Evolutionary conservation across 805 yeast genomes (phyloP).

Genomic region (Wickerhamomyces hampshirensis): DNA sequence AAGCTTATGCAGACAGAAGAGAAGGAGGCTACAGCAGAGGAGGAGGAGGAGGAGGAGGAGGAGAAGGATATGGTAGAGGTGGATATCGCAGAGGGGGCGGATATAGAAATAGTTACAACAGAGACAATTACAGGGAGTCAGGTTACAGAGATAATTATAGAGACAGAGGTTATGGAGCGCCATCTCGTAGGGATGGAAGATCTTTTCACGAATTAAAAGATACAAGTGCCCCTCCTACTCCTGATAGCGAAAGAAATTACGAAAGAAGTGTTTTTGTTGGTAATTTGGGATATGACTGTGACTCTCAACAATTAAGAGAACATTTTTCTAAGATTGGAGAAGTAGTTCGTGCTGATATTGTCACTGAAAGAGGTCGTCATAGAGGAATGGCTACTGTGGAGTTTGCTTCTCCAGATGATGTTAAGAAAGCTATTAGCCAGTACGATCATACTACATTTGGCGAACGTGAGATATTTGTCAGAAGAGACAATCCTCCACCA

Average conservation of each 20-base stretch:
- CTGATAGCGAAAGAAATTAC: conserved; percentile 51
- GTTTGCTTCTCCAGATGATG: conserved; percentile 60
- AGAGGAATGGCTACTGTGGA: conserved; percentile 93
- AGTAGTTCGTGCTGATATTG: conserved; percentile 78
- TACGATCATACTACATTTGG: conserved; percentile 59
- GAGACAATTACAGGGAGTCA: too few relatives aligned
- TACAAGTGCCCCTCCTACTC: conserved; percentile 22
- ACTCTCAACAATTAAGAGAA: conserved; percentile 54
- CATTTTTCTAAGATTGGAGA: conserved; percentile 57
- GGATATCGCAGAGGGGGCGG: conserved; percentile 27
- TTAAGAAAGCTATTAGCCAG: conserved; percentile 62
- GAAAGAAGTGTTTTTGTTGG: conserved; percentile 70
- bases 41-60: too few relatives aligned
- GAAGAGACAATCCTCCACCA: conserved; percentile 90
- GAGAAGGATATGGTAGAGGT: too few relatives aligned
- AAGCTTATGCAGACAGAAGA: conserved; percentile 13
- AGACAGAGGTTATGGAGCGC: conserved; percentile 31
- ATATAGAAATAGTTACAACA: too few relatives aligned
- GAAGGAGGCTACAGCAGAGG: too few relatives aligned
- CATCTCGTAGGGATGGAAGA: conserved; percentile 21
- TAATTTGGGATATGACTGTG: conserved; percentile 61
- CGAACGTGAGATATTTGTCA: conserved; percentile 81
- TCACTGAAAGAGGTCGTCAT: conserved; percentile 71
- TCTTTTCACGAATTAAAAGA: conserved; percentile 28
- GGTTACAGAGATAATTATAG: conserved; percentile 34